Conservation (phyloP, 441 rosid genomes). For the Kokia cookei region DNA sequence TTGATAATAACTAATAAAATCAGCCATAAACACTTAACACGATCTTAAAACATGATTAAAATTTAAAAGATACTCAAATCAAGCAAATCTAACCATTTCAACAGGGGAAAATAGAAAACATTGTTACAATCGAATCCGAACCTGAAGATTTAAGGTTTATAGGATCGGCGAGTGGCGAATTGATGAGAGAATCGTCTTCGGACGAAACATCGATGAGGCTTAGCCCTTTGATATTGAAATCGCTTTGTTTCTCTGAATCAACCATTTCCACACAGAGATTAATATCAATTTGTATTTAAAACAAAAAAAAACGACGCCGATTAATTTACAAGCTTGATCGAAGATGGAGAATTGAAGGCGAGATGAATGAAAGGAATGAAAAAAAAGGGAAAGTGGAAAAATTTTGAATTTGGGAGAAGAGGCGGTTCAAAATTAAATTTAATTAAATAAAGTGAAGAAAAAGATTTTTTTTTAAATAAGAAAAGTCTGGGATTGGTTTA, state of each 20-base stretch:
- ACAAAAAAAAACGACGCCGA: background rate
- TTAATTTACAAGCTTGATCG: background rate
- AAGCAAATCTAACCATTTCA: background rate
- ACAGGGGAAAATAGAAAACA: background rate
- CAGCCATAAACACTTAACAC: background rate
- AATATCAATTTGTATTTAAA: background rate
- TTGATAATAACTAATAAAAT: background rate
- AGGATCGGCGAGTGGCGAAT: slow-evolving; percentile 36
- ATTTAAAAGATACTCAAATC: background rate
- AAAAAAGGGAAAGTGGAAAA: too few species aligned
- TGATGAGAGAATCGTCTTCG: slow-evolving; percentile 82
- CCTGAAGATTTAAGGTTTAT: slow-evolving; percentile 7
- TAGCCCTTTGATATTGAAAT: slow-evolving; percentile 32
- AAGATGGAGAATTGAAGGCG: background rate
- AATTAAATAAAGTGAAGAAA: background rate
- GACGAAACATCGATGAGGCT: slow-evolving; percentile 71
- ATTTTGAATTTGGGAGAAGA: slow-evolving; percentile 5
- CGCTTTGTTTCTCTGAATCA: slow-evolving; percentile 32
- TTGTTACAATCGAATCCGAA: background rate
- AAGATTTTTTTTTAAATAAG: background rate
- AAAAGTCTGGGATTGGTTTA: slow-evolving; percentile 3
- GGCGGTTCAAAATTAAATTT: slow-evolving; percentile 4
- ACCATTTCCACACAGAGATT: slow-evolving; percentile 36
- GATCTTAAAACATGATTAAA: background rate
- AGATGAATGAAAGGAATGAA: background rate